Conservation (phyloP, 192 early-diverging fungal species). For the Backusella psychrophila region DNA sequence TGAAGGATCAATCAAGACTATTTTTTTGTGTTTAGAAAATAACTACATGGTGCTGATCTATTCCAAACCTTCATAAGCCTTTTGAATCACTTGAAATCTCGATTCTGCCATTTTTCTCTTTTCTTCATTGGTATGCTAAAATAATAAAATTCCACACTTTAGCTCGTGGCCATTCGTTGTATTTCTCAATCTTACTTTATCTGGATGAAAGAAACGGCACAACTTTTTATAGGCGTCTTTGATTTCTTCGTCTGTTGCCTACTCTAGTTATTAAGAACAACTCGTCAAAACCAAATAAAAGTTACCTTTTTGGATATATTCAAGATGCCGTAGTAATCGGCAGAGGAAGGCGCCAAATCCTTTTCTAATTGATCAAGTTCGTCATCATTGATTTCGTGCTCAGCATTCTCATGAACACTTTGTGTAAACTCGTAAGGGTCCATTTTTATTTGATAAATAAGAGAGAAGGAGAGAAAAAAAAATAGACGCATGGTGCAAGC, state of each 20-base stretch:
- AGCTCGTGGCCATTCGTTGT: background rate
- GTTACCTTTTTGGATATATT: conserved; percentile 47
- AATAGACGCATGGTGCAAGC: no score
- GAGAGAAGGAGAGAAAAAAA: background rate
- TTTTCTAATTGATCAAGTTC: conserved; percentile 27
- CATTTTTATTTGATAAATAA: conserved; percentile 16
- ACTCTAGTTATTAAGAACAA: background rate
- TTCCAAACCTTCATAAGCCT: conserved; percentile 67
- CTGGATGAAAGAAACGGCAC: conserved; percentile 78
- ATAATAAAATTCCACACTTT: background rate
- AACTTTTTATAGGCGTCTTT: conserved; percentile 73
- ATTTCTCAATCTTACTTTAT: conserved; percentile 43
- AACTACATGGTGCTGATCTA: background rate
- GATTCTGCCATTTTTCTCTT: conserved; percentile 64
- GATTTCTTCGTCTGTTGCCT: conserved; percentile 64
- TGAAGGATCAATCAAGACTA: conserved; percentile 76
- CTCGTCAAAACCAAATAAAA: background rate
- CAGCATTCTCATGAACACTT: background rate
- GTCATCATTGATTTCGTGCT: conserved; percentile 25
- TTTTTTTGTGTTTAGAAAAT: background rate
- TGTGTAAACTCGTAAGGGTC: conserved; percentile 36
- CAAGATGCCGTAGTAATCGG: conserved; percentile 66
- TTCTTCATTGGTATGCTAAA: conserved; percentile 54
- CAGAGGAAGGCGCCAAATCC: conserved; percentile 35
- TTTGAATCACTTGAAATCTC: conserved; percentile 75